These are phyloP conservation scores for Kwoniella shivajii DNA, from an alignment of 1,284 basidiomycete genomes.

Conservation along the genomic window DNA sequence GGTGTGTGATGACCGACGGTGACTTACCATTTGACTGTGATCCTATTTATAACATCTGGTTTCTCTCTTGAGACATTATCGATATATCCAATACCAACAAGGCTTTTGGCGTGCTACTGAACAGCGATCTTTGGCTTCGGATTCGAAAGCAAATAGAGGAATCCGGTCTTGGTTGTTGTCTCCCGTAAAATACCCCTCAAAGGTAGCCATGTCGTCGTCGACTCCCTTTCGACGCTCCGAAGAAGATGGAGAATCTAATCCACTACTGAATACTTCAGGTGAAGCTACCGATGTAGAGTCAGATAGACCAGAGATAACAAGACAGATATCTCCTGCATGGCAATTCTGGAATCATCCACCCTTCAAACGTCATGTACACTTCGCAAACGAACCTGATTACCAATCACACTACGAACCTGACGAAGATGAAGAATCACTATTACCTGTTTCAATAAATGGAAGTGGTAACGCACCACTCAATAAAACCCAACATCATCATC, in stretches of 20 bases:
- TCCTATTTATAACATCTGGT: too few species aligned
- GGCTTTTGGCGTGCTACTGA: too few species aligned
- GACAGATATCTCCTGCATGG: conserved; percentile 15
- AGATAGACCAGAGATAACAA: not conserved
- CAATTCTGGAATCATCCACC: conserved; percentile 24
- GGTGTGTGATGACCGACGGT: too few species aligned
- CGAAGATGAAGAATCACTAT: not conserved
- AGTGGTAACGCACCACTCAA: not conserved
- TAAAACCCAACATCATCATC: not conserved
- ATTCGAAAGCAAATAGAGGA: too few species aligned
- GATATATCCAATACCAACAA: too few species aligned
- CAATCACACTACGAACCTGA: not conserved
- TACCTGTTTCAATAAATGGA: conserved; percentile 7
- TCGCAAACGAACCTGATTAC: conserved; percentile 7
- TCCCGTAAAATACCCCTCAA: too few species aligned
- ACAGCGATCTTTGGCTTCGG: too few species aligned
- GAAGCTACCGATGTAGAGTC: not conserved
- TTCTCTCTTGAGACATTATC: too few species aligned
- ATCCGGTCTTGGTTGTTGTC: too few species aligned
- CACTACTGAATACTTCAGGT: conserved; percentile 3
- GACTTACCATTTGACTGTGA: too few species aligned
- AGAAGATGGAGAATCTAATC: conserved; percentile 8
- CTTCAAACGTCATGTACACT: conserved; percentile 13
- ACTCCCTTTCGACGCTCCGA: conserved; percentile 3
- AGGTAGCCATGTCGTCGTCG: too few species aligned